phyloP scores from a whole-genome alignment of 1,139 yeast genomes.

The Hanseniaspora sp. region DNA sequence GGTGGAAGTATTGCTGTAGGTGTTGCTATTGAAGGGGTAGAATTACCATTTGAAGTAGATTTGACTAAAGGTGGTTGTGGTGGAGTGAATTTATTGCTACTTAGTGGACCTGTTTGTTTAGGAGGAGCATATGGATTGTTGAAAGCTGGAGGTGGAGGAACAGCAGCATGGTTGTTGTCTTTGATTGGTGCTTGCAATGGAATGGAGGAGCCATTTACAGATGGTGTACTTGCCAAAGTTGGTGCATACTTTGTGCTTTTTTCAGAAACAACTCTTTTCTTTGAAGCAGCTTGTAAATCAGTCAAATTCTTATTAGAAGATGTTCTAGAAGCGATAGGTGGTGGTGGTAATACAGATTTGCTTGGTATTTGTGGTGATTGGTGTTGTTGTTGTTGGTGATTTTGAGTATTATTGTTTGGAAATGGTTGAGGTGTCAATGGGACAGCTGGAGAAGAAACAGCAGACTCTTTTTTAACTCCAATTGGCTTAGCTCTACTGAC shows the following conservation, averaged over 20 bases:
- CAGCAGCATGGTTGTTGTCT: conserved; percentile 6
- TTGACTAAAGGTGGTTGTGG: conserved; percentile 15
- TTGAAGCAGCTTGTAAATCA: conserved; percentile 1
- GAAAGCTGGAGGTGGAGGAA: conserved; percentile 22
- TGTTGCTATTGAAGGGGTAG: conserved; percentile 21
- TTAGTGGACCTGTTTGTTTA: conserved; percentile 20
- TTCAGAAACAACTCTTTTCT: conserved; percentile 16
- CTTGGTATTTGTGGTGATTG: neutral
- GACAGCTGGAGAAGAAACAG: conserved; percentile 18
- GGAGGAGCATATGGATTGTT: conserved; percentile 36
- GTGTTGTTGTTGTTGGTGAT: neutral
- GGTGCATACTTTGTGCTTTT: conserved; percentile 18
- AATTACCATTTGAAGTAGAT: too few species aligned
- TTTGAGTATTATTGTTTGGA: neutral
- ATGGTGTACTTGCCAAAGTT: conserved; percentile 22
- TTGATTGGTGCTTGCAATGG: conserved; percentile 1
- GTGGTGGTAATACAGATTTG: conserved; percentile 22
- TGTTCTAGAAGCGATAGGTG: conserved; percentile 21
- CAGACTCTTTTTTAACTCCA: conserved; percentile 25
- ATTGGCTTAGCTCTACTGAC: conserved; percentile 38
- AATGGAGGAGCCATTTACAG: conserved; percentile 11
- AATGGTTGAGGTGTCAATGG: neutral
- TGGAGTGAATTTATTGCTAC: conserved; percentile 31
- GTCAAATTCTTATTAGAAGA: conserved; percentile 20
- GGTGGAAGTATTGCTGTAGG: conserved; percentile 27